Conservation (phyloP, 768 basidiomycete genomes). For the Lentinus brumalis region DNA sequence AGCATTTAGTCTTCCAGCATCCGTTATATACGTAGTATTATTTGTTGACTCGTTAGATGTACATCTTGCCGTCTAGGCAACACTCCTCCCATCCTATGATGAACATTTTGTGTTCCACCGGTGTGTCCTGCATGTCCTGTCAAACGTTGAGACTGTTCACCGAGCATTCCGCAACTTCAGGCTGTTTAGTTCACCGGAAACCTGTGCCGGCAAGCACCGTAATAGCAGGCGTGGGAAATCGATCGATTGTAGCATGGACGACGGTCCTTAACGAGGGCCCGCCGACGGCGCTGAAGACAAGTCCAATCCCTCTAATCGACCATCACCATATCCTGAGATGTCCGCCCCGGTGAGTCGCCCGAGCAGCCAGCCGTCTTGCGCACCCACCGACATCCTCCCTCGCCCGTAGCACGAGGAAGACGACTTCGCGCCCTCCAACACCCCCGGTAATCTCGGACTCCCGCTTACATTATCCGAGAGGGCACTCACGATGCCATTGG, state of each 20-base stretch:
- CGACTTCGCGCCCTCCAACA: conserved; percentile 66
- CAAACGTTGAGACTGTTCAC: no score
- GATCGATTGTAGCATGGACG: conserved; percentile 42
- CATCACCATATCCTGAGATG: conserved; percentile 42
- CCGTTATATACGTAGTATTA: not conserved
- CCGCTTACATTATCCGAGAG: conserved; percentile 1
- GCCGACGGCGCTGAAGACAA: conserved; percentile 22
- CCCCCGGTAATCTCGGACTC: conserved; percentile 55
- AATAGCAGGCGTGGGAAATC: conserved; percentile 70
- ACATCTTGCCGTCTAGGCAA: conserved; percentile 1
- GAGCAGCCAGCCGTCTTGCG: not conserved
- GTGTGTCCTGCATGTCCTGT: not conserved
- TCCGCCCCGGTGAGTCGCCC: conserved; percentile 46
- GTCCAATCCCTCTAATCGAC: conserved; percentile 18
- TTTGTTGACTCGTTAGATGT: not conserved
- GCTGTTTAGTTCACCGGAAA: not conserved
- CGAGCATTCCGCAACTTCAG: not conserved
- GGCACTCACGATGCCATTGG: not conserved
- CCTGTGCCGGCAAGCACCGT: conserved; percentile 46
- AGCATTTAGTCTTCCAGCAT: conserved; percentile 1
- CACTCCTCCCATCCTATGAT: not conserved
- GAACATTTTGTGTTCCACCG: not conserved
- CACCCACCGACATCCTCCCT: conserved; percentile 3
- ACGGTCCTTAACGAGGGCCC: conserved; percentile 20
- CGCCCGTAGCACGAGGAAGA: conserved; percentile 63